Evolutionary conservation across 2,329 filamentous ascomycete species (phyloP).

Genomic region (Fusarium nygamai): DNA sequence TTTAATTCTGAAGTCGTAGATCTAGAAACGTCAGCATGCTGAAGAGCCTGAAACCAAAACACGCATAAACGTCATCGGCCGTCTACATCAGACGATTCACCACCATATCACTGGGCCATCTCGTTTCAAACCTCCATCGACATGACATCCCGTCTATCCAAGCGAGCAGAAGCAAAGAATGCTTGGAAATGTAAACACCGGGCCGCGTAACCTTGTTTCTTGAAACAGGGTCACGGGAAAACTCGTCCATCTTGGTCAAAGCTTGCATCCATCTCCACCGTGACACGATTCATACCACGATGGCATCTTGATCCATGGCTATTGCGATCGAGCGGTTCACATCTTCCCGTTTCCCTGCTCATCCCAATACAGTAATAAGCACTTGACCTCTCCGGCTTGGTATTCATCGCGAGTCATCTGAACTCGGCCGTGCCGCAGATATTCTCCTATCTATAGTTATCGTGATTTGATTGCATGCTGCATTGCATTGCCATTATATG

Average conservation of each 20-base stretch:
- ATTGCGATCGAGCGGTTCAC: not conserved
- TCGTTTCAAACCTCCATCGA: not conserved
- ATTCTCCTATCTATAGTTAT: not conserved
- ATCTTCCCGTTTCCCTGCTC: not conserved
- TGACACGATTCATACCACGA: not conserved
- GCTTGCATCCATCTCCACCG: not conserved
- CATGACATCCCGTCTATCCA: not conserved
- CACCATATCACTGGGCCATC: not conserved
- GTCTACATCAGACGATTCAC: not conserved
- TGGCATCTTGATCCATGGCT: slow-evolving; percentile 6
- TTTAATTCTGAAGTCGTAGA: not conserved
- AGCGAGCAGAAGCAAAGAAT: not conserved
- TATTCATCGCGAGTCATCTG: not conserved
- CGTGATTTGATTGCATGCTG: not conserved
- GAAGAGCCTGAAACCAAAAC: not conserved
- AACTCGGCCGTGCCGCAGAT: slow-evolving; percentile 1
- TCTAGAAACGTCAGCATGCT: not conserved
- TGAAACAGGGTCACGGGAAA: slow-evolving; percentile 12
- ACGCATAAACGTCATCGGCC: not conserved
- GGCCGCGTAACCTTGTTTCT: slow-evolving; percentile 5
- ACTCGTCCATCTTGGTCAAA: not conserved
- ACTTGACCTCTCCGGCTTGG: not conserved
- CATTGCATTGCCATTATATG: slow-evolving; percentile 5
- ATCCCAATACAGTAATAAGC: not conserved
- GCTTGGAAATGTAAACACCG: not conserved